Evolutionary conservation across 192 early-diverging fungal genomes (phyloP).

Genomic region (Phycomyces blakesleeanus): DNA sequence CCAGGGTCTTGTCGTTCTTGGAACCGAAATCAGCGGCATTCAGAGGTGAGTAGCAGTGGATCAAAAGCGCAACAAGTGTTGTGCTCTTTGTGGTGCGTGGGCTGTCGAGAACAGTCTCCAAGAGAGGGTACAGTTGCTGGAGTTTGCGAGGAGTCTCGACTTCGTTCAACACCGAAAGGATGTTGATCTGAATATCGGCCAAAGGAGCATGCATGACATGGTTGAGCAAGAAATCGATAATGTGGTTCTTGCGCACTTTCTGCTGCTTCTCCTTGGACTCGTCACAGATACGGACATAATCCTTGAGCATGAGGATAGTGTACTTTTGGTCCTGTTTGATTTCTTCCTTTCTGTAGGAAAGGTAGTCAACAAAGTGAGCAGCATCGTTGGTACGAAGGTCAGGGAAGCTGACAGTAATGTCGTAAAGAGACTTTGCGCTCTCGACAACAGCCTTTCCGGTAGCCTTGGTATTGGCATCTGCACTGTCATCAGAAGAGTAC

Average conservation of each 20-base stretch:
- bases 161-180: conserved; percentile 45
- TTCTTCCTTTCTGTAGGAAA: conserved; percentile 47
- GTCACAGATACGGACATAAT: conserved; percentile 13
- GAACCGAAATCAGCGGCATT: conserved; percentile 42
- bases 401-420: conserved; percentile 43
- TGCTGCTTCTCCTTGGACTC: conserved; percentile 16
- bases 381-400: conserved; percentile 50
- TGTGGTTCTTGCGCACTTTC: conserved; percentile 35
- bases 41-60: conserved; percentile 51
- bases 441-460: conserved; percentile 25
- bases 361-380: conserved; percentile 42
- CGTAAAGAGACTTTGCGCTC: conserved; percentile 45
- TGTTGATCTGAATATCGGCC: conserved; percentile 38
- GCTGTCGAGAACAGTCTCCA: conserved; percentile 47
- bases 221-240: conserved; percentile 50
- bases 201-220: conserved; percentile 46
- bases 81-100: conserved; percentile 30
- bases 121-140: conserved; percentile 53
- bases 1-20: conserved; percentile 45
- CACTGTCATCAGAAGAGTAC: conserved; percentile 16
- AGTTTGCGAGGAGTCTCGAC: conserved; percentile 58
- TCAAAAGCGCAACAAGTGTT: conserved; percentile 40
- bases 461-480: conserved; percentile 43
- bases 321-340: conserved; percentile 41
- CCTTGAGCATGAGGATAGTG: conserved; percentile 17